Evolutionary conservation across 1,284 basidiomycete genomes (phyloP).

Genomic region (Fomitiporia mediterranea): DNA sequence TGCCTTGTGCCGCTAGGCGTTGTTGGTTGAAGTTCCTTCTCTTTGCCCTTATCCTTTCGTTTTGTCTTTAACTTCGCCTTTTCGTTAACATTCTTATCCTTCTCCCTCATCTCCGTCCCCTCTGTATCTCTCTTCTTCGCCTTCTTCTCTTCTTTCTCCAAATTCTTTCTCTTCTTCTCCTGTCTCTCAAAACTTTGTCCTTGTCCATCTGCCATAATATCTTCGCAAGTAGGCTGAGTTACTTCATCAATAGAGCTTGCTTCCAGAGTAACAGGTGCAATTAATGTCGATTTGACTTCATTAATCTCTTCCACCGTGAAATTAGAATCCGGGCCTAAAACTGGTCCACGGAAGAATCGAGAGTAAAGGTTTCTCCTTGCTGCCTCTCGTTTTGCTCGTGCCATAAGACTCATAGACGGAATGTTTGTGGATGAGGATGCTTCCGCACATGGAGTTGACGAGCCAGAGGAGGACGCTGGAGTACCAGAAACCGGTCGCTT

Average conservation of each 20-base stretch:
- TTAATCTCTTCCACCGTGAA: conserved; percentile 3
- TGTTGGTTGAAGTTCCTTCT: background rate
- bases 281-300: too few species aligned
- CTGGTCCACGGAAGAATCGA: conserved; percentile 73
- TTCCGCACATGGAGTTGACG: conserved; percentile 35
- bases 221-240: conserved; percentile 10
- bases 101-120: conserved; percentile 5
- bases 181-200: conserved; percentile 12
- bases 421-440: conserved; percentile 28
- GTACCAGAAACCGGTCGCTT: conserved; percentile 53
- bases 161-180: conserved; percentile 5
- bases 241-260: conserved; percentile 2
- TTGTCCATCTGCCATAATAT: background rate
- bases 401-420: conserved; percentile 49
- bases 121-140: background rate
- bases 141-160: conserved; percentile 6
- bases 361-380: conserved; percentile 74
- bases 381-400: conserved; percentile 70
- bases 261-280: conserved; percentile 1
- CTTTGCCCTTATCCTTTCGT: conserved; percentile 18
- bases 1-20: background rate
- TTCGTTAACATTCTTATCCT: too few species aligned
- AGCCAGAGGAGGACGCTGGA: conserved; percentile 40
- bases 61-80: too few species aligned
- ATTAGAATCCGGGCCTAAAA: conserved; percentile 45